phyloP scores from a whole-genome alignment of 2,329 filamentous ascomycete genomes.

The Alternaria burnsii region DNA sequence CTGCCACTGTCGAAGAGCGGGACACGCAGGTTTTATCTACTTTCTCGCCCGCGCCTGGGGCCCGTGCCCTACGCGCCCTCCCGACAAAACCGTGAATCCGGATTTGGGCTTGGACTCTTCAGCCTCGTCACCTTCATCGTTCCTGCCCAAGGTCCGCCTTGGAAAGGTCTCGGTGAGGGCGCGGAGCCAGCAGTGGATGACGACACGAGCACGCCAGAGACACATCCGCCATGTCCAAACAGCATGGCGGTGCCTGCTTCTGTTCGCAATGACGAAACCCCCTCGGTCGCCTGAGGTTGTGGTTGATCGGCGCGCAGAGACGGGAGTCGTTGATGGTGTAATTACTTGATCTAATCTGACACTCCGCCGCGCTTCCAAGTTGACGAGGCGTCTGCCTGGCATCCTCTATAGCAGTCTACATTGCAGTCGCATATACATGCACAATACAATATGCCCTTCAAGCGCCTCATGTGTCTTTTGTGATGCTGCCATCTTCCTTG shows the following conservation, averaged over 20 bases:
- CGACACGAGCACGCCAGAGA: conserved; percentile 48
- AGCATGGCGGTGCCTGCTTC: conserved; percentile 19
- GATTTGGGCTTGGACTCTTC: conserved; percentile 5
- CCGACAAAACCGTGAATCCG: conserved; percentile 1
- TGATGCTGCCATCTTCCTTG: conserved; percentile 68
- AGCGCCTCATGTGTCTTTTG: conserved; percentile 60
- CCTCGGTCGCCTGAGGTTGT: conserved; percentile 22
- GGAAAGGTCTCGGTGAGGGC: conserved; percentile 4
- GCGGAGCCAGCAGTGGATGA: conserved; percentile 43
- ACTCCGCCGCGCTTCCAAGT: conserved; percentile 31
- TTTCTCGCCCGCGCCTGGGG: neutral
- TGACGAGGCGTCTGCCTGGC: conserved; percentile 14
- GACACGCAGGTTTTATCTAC: conserved; percentile 24
- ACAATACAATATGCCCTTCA: conserved; percentile 5
- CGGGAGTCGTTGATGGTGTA: conserved; percentile 58
- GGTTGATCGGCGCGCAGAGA: conserved; percentile 35
- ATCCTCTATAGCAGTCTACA: neutral
- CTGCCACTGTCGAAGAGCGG: conserved; percentile 23
- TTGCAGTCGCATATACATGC: neutral
- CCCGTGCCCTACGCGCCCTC: conserved; percentile 3
- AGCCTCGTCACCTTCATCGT: conserved; percentile 25
- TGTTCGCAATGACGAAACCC: conserved; percentile 33
- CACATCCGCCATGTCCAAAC: conserved; percentile 19
- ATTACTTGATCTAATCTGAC: conserved; percentile 72
- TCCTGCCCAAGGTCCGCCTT: neutral